Evolutionary conservation across 345 rosid genomes (phyloP).

Genomic region (Eucalyptus pumila): DNA sequence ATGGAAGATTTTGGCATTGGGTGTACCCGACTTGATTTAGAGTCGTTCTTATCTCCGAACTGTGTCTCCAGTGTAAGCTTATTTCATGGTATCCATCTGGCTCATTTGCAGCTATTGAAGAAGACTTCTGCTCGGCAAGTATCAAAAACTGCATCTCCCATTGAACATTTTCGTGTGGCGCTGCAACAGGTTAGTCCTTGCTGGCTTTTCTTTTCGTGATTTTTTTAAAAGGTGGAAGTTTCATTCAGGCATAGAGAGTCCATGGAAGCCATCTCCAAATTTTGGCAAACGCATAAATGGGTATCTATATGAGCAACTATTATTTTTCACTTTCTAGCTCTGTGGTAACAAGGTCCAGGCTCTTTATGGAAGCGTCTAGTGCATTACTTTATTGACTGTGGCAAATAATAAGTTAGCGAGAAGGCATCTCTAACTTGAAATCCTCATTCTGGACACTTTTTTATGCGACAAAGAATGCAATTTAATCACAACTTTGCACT

Average conservation of each 20-base stretch:
- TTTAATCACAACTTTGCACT: not conserved
- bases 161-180: slow-evolving; percentile 54
- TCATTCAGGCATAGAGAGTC: not conserved
- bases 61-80: not conserved
- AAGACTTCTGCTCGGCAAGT: slow-evolving; percentile 62
- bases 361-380: not conserved
- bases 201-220: not conserved
- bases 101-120: slow-evolving; percentile 57
- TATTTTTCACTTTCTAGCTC: not conserved
- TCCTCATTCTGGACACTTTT: not conserved
- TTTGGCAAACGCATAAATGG: not conserved
- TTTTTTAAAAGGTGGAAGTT: not conserved
- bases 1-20: not conserved
- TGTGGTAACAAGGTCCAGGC: not conserved
- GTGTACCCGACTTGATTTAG: not conserved
- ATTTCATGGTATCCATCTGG: slow-evolving; percentile 13
- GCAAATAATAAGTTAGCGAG: not conserved
- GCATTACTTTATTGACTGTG: not conserved
- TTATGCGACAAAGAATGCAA: not conserved
- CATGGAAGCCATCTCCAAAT: not conserved
- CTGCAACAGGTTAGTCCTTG: slow-evolving; percentile 51
- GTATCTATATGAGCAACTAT: not conserved
- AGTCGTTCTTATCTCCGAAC: not conserved
- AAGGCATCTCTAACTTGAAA: not conserved
- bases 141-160: slow-evolving; percentile 55